Conservation (phyloP, 345 rosid genomes). For the Syzygium aromaticum region DNA sequence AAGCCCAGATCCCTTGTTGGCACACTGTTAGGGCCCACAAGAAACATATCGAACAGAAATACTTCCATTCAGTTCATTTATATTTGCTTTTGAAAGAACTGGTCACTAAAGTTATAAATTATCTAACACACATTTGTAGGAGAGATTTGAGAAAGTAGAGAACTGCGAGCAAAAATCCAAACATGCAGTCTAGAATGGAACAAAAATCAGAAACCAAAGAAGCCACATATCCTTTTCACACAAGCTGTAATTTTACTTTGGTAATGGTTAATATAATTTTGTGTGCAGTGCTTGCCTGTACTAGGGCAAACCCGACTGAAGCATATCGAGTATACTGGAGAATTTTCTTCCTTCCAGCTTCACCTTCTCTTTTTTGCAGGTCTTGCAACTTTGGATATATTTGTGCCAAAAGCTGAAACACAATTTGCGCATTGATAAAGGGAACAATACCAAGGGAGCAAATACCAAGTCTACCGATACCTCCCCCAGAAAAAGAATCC, state of each 20-base stretch:
- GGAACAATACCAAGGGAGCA: slow-evolving; percentile 98
- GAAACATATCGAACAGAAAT: not conserved
- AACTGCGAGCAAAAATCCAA: not conserved
- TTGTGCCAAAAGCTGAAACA: slow-evolving; percentile 97
- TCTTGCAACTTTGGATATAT: slow-evolving; percentile 97
- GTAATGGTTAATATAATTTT: not conserved
- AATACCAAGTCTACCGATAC: slow-evolving; percentile 93
- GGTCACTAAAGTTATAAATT: not conserved
- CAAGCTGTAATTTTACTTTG: not conserved
- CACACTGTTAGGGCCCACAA: not conserved
- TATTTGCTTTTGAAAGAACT: not conserved
- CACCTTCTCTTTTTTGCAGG: slow-evolving; percentile 98
- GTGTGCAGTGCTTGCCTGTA: slow-evolving; percentile 36
- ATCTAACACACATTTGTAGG: not conserved
- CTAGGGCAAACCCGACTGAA: slow-evolving; percentile 90
- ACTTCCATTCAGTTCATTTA: not conserved
- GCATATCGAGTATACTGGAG: slow-evolving; percentile 90
- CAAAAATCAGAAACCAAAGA: not conserved
- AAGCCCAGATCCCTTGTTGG: not conserved
- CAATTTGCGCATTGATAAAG: slow-evolving; percentile 90
- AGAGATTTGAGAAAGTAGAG: not conserved
- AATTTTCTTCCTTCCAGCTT: slow-evolving; percentile 94
- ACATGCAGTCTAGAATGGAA: not conserved
- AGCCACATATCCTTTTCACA: not conserved
- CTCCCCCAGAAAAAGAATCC: slow-evolving; percentile 97